Base-by-base conservation (phyloP, 2,329 filamentous ascomycete species). In the Epichloe gansuensis region DNA sequence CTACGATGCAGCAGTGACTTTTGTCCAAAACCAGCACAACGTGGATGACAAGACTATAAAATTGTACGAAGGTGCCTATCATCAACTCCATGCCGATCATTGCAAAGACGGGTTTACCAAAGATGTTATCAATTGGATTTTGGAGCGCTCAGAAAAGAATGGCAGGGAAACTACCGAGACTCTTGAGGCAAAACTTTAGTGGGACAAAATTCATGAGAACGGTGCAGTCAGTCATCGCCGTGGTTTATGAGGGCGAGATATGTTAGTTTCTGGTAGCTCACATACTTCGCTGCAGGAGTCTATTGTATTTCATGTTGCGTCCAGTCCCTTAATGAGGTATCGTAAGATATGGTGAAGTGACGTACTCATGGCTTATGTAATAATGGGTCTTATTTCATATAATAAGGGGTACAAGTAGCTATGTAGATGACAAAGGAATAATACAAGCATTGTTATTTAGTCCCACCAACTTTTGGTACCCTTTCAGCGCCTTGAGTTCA, bases 21-120 rank as follows among this genome's bases (percentile, higher is more conserved):
- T 85, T 67, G 79, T 82, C 54, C 77, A 83, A 23, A 61, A 67
- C 21, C 70, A 78, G 57, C 69, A 76, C 27, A 66, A 69, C 48
- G 71, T 85, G 6, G 70, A 75, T 59, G 88, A 94, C 65, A 85
- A 81, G 62, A 77, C 76, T 56, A 82, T 88, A 63, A 85, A 80
- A 71, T 68, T 73, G 21, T 95, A 93, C 64, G 80, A 86, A 34
- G 89, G 86, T 9, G 86, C 78, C 64, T 89, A 81, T 65, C 90
- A 96, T 69, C 84, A 87, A 69, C 66, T 87, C 57, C 83, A 86
- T 63, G 71, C 75, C 1, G 83, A 87, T 53, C 64, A 70, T 8
- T 75, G 71, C 53, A 75, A 72, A 61, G 71, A 76, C 52, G 70
- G 74, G 57, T 80, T 77, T 57, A 72, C 70, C 51, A 74, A 73